Percentiles rank a stretch among this genome's conserved stretches.
These are phyloP conservation scores for Ephemerocybe angulata DNA, from an alignment of 768 basidiomycete species.

Conservation along the genomic window DNA sequence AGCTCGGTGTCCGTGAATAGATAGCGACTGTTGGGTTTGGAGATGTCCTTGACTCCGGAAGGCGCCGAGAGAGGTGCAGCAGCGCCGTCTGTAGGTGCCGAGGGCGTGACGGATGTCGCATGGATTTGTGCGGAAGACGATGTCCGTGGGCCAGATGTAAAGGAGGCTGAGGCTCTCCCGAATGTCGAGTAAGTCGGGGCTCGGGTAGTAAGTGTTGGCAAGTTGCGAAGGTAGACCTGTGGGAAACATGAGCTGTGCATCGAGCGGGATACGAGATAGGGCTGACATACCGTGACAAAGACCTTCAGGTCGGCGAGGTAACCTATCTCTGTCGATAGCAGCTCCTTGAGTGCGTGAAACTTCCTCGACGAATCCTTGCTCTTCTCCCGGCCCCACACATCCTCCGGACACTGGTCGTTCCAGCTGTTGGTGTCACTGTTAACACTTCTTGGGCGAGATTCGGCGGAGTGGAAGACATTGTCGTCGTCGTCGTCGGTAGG, in stretches of 20 bases:
- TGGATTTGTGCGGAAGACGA: conserved; percentile 39
- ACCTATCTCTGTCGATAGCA: conserved; percentile 79
- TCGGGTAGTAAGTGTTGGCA: conserved; percentile 47
- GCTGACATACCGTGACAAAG: conserved; percentile 58
- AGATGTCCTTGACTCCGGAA: conserved; percentile 21
- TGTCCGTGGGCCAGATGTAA: conserved; percentile 43
- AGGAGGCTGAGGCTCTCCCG: conserved; percentile 39
- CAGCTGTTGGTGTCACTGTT: conserved; percentile 22
- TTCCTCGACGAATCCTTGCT: conserved; percentile 46
- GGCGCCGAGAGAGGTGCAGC: conserved; percentile 21
- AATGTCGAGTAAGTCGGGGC: conserved; percentile 35
- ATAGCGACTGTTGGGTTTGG: conserved; percentile 37
- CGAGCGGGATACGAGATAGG: not conserved
- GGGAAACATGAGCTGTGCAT: conserved; percentile 2
- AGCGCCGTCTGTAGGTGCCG: conserved; percentile 4
- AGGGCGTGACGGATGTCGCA: conserved; percentile 15
- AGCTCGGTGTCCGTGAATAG: conserved; percentile 59
- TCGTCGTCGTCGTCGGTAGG: conserved; percentile 29
- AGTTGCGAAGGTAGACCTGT: conserved; percentile 63
- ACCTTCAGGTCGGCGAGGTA: conserved; percentile 78
- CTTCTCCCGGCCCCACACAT: conserved; percentile 28
- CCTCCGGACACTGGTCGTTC: conserved; percentile 26
- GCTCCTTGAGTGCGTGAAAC: conserved; percentile 78
- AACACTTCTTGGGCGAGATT: conserved; percentile 15
- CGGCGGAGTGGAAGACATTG: conserved; percentile 7